These are phyloP conservation scores for Aspergillus ochraceoroseus DNA, from an alignment of 2,329 filamentous ascomycete species.

Conservation along the genomic window DNA sequence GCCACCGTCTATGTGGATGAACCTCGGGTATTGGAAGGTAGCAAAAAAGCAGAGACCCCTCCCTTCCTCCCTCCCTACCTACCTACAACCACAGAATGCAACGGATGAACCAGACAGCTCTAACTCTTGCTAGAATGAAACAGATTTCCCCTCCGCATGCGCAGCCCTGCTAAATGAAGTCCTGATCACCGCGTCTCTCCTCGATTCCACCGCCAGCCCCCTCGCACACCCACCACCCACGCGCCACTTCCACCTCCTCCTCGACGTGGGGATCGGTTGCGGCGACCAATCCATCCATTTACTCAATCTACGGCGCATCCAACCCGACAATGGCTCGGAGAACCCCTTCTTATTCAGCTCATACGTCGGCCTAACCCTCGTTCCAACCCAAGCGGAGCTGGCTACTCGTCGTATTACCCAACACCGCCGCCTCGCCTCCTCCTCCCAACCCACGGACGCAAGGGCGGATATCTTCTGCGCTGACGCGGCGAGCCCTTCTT, in stretches of 20 bases:
- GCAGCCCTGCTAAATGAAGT: conserved; percentile 49
- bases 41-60: too few relatives aligned
- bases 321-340: conserved; percentile 10
- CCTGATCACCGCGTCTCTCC: conserved; percentile 43
- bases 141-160: conserved; percentile 46
- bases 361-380: conserved; percentile 54
- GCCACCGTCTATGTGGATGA: conserved; percentile 57
- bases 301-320: background rate
- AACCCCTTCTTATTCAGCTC: conserved; percentile 33
- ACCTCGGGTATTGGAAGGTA: conserved; percentile 57
- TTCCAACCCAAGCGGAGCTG: conserved; percentile 44
- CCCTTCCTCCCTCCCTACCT: too few relatives aligned
- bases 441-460: background rate
- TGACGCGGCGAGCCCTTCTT: conserved; percentile 47
- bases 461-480: conserved; percentile 43
- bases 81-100: background rate
- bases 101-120: background rate
- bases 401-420: conserved; percentile 20
- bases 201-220: conserved; percentile 17
- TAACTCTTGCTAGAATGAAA: conserved; percentile 32
- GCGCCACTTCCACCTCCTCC: conserved; percentile 19
- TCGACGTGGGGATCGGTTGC: conserved; percentile 57
- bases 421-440: background rate
- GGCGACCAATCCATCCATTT: conserved; percentile 54
- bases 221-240: conserved; percentile 10